These are phyloP conservation scores for Mycotypha africana DNA, from an alignment of 371 early-diverging fungal genomes.

Conservation along the genomic window DNA sequence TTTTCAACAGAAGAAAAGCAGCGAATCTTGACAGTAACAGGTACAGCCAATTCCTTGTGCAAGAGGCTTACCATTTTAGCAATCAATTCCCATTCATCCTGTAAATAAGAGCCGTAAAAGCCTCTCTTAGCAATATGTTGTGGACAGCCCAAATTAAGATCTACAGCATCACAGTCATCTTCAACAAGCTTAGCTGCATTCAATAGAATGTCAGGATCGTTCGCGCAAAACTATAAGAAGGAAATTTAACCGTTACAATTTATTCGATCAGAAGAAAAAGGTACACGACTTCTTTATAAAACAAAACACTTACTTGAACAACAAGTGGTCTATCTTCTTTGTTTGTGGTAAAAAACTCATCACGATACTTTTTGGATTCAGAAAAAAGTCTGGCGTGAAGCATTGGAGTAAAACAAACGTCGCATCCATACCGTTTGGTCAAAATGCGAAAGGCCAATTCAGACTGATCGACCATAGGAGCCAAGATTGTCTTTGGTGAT, in stretches of 20 bases:
- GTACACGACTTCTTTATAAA: too few species aligned
- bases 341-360: slow-evolving; percentile 75
- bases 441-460: slow-evolving; percentile 94
- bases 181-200: slow-evolving; percentile 84
- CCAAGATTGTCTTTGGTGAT: slow-evolving; percentile 76
- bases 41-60: slow-evolving; percentile 82
- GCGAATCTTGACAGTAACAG: slow-evolving; percentile 98
- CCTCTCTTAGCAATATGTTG: slow-evolving; percentile 92
- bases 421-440: slow-evolving; percentile 83
- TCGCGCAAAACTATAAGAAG: slow-evolving; percentile 92
- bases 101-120: slow-evolving; percentile 93
- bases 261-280: background rate
- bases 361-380: slow-evolving; percentile 59
- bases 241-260: too few species aligned
- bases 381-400: slow-evolving; percentile 88
- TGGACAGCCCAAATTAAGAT: slow-evolving; percentile 98
- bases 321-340: slow-evolving; percentile 84
- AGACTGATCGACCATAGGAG: slow-evolving; percentile 95
- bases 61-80: slow-evolving; percentile 67
- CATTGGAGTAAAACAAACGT: slow-evolving; percentile 99
- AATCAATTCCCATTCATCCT: slow-evolving; percentile 96
- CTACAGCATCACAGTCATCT: slow-evolving; percentile 92
- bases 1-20: slow-evolving; percentile 89
- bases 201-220: slow-evolving; percentile 86
- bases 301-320: slow-evolving; percentile 64